A percentile compares a stretch with the other conserved stretches of the same genome.
Conservation (phyloP, 2,329 filamentous ascomycete species). For the Exophiala phaeomuriformis region DNA sequence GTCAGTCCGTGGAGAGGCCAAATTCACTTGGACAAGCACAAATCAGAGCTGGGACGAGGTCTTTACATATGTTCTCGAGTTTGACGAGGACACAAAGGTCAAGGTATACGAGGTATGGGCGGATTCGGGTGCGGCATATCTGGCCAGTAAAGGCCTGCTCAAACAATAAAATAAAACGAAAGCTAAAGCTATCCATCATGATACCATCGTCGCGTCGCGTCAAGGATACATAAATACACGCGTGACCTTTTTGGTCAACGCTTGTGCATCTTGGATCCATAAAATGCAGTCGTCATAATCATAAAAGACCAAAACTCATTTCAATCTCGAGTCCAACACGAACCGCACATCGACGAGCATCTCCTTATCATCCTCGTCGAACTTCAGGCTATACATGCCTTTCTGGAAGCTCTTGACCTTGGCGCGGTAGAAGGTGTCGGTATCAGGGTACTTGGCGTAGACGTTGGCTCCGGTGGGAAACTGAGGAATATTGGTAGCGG, state of each 20-base stretch:
- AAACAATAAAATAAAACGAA: constrained; percentile 1
- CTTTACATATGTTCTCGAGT: constrained; percentile 35
- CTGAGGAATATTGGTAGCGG: constrained; percentile 53
- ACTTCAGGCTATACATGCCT: constrained; percentile 53
- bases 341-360: constrained; percentile 69
- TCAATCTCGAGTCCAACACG: constrained; percentile 63
- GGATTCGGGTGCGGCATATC: constrained; percentile 40
- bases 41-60: constrained; percentile 37
- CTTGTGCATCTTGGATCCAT: constrained; percentile 5
- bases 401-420: constrained; percentile 61
- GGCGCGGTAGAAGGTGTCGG: constrained; percentile 78
- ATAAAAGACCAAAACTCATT: constrained; percentile 20
- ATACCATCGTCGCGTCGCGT: neutral
- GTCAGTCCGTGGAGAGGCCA: constrained; percentile 32
- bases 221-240: neutral
- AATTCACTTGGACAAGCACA: constrained; percentile 33
- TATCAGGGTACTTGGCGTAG: constrained; percentile 71
- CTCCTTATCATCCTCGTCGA: constrained; percentile 68
- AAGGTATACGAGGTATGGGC: constrained; percentile 39
- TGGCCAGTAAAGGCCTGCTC: constrained; percentile 31
- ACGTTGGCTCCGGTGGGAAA: constrained; percentile 61
- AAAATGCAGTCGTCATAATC: neutral
- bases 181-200: neutral
- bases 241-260: neutral
- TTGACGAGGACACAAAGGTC: constrained; percentile 35